Evolutionary conservation across 192 early-diverging fungal genomes (phyloP).

Genomic region (Polychytrium aggregatum): DNA sequence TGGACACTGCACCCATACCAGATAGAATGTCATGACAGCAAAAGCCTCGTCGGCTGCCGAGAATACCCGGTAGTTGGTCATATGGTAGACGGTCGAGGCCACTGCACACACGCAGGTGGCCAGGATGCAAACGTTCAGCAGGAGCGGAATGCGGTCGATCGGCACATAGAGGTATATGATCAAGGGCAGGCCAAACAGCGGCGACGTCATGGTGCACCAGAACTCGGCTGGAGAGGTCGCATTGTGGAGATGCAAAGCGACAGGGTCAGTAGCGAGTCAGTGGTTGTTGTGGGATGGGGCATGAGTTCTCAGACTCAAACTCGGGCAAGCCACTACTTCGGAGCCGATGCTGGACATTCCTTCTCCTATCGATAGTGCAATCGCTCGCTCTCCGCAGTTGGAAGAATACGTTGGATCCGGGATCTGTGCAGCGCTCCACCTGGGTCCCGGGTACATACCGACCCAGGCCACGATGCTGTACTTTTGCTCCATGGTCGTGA

Average conservation of each 20-base stretch:
- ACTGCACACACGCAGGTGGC: neutral
- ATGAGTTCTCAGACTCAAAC: too few relatives aligned
- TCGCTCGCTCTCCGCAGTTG: too few relatives aligned
- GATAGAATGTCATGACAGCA: conserved; percentile 19
- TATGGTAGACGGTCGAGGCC: conserved; percentile 31
- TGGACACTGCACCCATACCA: conserved; percentile 1
- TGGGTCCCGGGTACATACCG: neutral
- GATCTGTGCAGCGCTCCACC: too few relatives aligned
- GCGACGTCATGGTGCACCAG: conserved; percentile 36
- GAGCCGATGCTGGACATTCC: too few relatives aligned
- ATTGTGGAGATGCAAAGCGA: neutral
- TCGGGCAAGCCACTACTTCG: too few relatives aligned
- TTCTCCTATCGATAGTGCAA: too few relatives aligned
- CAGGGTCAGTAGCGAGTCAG: neutral
- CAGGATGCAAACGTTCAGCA: conserved; percentile 3
- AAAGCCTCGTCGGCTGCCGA: conserved; percentile 31
- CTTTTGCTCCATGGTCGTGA: conserved; percentile 9
- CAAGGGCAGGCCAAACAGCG: conserved; percentile 34
- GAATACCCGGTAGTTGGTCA: conserved; percentile 31
- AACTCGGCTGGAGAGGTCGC: conserved; percentile 26
- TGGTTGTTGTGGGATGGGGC: too few relatives aligned
- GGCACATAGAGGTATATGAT: conserved; percentile 19
- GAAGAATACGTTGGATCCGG: too few relatives aligned
- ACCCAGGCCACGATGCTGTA: neutral
- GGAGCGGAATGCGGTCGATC: neutral